Base-by-base conservation (phyloP, 2,329 filamentous ascomycete species). In the Verticillium albo-atrum region DNA sequence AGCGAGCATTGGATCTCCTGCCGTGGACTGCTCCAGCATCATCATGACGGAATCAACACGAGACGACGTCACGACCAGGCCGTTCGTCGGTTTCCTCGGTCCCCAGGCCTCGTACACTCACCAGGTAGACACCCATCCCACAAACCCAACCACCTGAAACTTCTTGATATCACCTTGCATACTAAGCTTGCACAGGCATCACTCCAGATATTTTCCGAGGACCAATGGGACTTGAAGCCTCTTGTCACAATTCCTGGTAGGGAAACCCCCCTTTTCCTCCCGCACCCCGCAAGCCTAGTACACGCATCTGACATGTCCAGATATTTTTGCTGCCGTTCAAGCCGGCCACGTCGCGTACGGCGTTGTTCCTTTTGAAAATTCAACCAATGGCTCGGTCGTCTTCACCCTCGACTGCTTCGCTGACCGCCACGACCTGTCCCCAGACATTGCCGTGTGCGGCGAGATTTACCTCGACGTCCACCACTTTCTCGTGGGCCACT, bases 301-400 rank as follows among this genome's bases (percentile, higher is more conserved):
- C 25, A n/a, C 7, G 17, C 27, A 7, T 2, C 51, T 53, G 17
- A 53, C 51, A 53, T 15, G 27, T 26, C 54, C 14, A 89, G 91
- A 95, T 70, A 87, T 96, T 67, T 97, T 97, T 73, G 80, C 87
- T 56, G 82, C 87, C 17, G 89, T 97, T 6, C 91, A 96, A 69
- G 79, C 81, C 37, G 82, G 84, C 60, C 71, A 77, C 52, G 85
- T 85, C 1, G 75, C 82, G 57, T 88, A 88, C 59, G 95, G 93
- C 65, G 90, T 98, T 32, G 90, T 97, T 2, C 95, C 95, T 6
- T 93, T 97, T 74, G 94, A 98, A 72, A 99, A 99, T 79, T 96
- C 91, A 47, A 94, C 91, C 71, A 97, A 98, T 74, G 95, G 95
- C 68, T 89, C 89, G 58, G 95, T 99, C 55, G 87, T 95, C 59